Base-by-base conservation (phyloP, 495 filamentous ascomycete species). In the Aspergillus bridgeri region DNA sequence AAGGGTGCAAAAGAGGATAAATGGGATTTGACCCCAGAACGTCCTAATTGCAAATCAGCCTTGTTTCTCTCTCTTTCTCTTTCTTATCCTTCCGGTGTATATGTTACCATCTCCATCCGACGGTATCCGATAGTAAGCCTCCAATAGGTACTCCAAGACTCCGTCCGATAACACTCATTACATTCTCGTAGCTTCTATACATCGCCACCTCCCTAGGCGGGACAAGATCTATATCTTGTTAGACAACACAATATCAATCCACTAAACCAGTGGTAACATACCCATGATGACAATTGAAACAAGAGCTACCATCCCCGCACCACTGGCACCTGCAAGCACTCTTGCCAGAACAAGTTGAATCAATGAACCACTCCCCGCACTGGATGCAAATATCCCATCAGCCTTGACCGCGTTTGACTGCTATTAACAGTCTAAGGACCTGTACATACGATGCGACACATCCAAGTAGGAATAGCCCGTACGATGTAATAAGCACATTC, bases 81-180 rank as follows among this genome's bases (percentile, higher is more conserved):
- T n/a, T n/a, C n/a, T n/a, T n/a, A n/a, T n/a, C n/a, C n/a, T n/a
- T n/a, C n/a, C n/a, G n/a, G n/a, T n/a, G n/a, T n/a, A n/a, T n/a
- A n/a, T n/a, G n/a, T 6, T 51, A 65, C 68, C 63, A 67, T 65
- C 63, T 58, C 68, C 68, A 70, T 3, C 66, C 66, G 50, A 70
- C 57, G 3, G 48, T 53, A 18, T 69, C 61, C 0, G 48, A 13
- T 45, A 69, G 21, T 15, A 65, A 22, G 3, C 66, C 66, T 9
- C 64, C 68, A 11, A 69, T 7, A 0, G 68, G 66, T 13, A 53
- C 66, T 8, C 68, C 68, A 5, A 51, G 33, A 38, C 64, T 57
- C 24, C 61, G 52, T 27, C 68, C 66, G 11, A 58, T 19, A 7
- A 67, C 54, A 20, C 57, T 60, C 1, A 59, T 61, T 13, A 67